Base-by-base conservation (phyloP, 78 protist species). In the Pelomyxa schiedti region DNA sequence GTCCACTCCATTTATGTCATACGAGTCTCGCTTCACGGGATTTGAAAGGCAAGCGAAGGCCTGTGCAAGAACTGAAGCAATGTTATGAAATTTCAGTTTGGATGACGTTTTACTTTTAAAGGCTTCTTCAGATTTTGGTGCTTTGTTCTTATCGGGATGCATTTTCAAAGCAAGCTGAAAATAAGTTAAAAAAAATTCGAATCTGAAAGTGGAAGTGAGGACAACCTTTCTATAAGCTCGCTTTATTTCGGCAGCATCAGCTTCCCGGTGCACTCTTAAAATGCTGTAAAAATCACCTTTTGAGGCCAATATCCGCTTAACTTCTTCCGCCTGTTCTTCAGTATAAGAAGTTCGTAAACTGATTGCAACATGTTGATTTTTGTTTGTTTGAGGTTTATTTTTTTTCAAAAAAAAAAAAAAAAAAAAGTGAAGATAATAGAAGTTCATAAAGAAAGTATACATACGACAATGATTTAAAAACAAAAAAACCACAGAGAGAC, bases 101-200 rank as follows among this genome's bases (percentile, higher is more conserved):
- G 32, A 47, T 47, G 32, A 16, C 16, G 32, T 16, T 47, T 16
- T 47, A 76, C 73, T 79, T 47, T 83, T 83, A 64, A 83, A 83
- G 37, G 88, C 88, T 28, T 83, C 88, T 16, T 83, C 88, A 30
- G 88, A 66, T 8, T 83, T 83, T n/a, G 88, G 88, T 43, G 88
- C 79, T 43, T 77, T 79, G 16, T 83, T 83, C 42, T 83, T 83
- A 53, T 83, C 88, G 36, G 88, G 88, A 69, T 83, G 88, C 73
- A 77, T 39, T 43, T 72, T 79, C 37, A 83, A 72, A 63, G 88
- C 88, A 4, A 83, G 8, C 79, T 80, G 16, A 16, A 24, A 24
- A 16, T 47, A 47, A n/a, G n/a, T n/a, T n/a, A n/a, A n/a, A n/a
- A n/a, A n/a, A n/a, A n/a, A n/a, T n/a, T n/a, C n/a, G n/a, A n/a